Conservation (phyloP, 352 stramenopile species). For the Saprolegnia diclina region DNA sequence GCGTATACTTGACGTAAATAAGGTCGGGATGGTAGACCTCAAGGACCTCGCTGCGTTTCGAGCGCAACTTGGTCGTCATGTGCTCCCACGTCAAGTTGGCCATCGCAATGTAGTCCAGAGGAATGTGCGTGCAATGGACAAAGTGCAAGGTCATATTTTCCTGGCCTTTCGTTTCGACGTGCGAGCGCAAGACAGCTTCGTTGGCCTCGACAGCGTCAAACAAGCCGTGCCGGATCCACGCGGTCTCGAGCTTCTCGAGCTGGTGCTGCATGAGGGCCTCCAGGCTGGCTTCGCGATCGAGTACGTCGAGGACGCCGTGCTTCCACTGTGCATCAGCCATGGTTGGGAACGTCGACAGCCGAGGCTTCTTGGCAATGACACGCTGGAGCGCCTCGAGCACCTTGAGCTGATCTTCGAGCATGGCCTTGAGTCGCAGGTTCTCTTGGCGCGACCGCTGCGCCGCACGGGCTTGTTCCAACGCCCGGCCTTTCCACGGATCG, state of each 20-base stretch:
- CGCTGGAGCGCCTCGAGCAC: constrained; percentile 17
- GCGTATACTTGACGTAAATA: constrained; percentile 3
- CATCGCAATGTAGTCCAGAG: neutral
- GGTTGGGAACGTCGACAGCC: neutral
- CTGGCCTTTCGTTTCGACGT: neutral
- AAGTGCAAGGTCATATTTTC: constrained; percentile 3
- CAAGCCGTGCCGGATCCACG: constrained; percentile 18
- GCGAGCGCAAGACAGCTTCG: neutral
- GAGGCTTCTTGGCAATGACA: constrained; percentile 21
- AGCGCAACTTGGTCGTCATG: neutral
- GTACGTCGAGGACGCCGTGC: constrained; percentile 1
- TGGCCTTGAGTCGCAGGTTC: constrained; percentile 13
- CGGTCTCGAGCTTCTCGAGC: neutral
- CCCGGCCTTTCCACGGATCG: constrained; percentile 12
- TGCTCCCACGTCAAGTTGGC: constrained; percentile 12
- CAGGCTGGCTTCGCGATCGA: neutral
- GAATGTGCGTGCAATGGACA: constrained; percentile 8
- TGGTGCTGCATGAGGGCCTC: constrained; percentile 25
- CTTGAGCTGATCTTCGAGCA: constrained; percentile 26
- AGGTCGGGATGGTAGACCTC: neutral
- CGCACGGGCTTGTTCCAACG: constrained; percentile 4
- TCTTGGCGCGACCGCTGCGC: constrained; percentile 17
- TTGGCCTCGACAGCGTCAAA: neutral
- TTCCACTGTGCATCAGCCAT: constrained; percentile 19
- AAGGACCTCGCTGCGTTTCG: neutral